Conservation (phyloP, 2,329 filamentous ascomycete genomes). For the Corinectria fuckeliana region DNA sequence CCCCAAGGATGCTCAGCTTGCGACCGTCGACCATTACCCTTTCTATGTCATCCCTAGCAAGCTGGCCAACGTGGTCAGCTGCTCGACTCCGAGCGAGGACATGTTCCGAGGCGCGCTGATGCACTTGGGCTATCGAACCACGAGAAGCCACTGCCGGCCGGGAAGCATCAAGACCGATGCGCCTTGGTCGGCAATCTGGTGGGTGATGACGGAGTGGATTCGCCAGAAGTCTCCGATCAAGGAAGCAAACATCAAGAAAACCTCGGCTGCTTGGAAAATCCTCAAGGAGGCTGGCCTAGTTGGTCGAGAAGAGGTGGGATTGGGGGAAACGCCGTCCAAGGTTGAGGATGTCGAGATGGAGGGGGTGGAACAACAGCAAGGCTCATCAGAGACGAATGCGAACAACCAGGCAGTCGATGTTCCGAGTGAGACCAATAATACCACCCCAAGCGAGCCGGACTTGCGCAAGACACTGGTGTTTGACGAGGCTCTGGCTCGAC, state of each 20-base stretch:
- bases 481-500: conserved; percentile 75
- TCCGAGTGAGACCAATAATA: conserved; percentile 28
- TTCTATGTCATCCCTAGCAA: conserved; percentile 85
- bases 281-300: conserved; percentile 53
- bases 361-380: conserved; percentile 45
- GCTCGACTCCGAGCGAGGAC: conserved; percentile 78
- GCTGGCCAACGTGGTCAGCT: conserved; percentile 79
- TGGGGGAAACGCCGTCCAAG: conserved; percentile 21
- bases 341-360: conserved; percentile 45
- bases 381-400: conserved; percentile 19
- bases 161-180: conserved; percentile 95
- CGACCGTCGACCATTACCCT: conserved; percentile 73
- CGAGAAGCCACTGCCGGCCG: conserved; percentile 86
- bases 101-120: conserved; percentile 81
- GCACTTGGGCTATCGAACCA: conserved; percentile 80
- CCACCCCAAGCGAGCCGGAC: conserved; percentile 39
- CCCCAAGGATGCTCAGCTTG: conserved; percentile 58
- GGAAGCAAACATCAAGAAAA: conserved; percentile 70
- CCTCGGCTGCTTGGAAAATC: conserved; percentile 75
- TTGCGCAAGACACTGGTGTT: conserved; percentile 71
- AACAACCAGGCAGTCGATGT: conserved; percentile 24
- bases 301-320: conserved; percentile 41
- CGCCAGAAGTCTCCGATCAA: conserved; percentile 81
- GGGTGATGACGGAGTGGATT: conserved; percentile 91
- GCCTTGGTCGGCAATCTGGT: conserved; percentile 89